These are phyloP conservation scores for Epichloe scottii DNA, from an alignment of 2,329 filamentous ascomycete genomes.

Conservation along the genomic window DNA sequence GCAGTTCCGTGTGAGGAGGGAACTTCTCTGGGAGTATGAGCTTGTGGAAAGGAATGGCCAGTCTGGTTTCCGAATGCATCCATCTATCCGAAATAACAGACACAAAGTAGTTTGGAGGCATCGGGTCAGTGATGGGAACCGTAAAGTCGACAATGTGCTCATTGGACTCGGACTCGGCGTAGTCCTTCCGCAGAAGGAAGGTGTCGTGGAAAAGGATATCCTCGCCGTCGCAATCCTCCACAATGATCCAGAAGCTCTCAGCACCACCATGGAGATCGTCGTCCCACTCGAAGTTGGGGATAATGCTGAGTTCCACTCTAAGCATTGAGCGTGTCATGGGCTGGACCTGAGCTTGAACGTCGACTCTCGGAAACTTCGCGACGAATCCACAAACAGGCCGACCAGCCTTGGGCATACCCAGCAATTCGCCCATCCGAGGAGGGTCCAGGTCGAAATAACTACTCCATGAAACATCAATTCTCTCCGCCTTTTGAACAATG, in stretches of 20 bases:
- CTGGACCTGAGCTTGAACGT: slow-evolving; percentile 86
- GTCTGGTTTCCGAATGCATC: slow-evolving; percentile 94
- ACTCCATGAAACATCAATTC: slow-evolving; percentile 85
- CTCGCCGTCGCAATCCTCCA: slow-evolving; percentile 95
- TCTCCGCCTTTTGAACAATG: slow-evolving; percentile 82
- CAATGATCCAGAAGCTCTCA: slow-evolving; percentile 93
- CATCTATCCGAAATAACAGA: slow-evolving; percentile 88
- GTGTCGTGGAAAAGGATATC: slow-evolving; percentile 91
- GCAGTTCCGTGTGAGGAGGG: slow-evolving; percentile 79
- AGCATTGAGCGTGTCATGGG: slow-evolving; percentile 92
- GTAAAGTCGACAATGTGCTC: slow-evolving; percentile 95
- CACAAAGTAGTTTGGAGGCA: slow-evolving; percentile 98
- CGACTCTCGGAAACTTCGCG: slow-evolving; percentile 82
- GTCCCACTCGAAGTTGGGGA: slow-evolving; percentile 94
- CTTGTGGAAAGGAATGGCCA: slow-evolving; percentile 91
- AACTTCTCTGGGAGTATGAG: slow-evolving; percentile 91
- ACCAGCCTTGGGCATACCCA: slow-evolving; percentile 82
- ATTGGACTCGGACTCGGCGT: slow-evolving; percentile 71
- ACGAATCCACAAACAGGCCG: slow-evolving; percentile 76
- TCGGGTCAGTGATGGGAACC: slow-evolving; percentile 89
- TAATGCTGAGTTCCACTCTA: slow-evolving; percentile 78
- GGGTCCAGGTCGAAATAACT: slow-evolving; percentile 95
- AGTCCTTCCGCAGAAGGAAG: slow-evolving; percentile 83
- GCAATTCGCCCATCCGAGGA: slow-evolving; percentile 86
- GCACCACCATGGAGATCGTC: slow-evolving; percentile 74